A percentile compares a stretch with the other conserved stretches of the same genome.
Evolutionary conservation across 495 filamentous ascomycete species (phyloP).

Genomic region (Hyaloscypha bicolor): DNA sequence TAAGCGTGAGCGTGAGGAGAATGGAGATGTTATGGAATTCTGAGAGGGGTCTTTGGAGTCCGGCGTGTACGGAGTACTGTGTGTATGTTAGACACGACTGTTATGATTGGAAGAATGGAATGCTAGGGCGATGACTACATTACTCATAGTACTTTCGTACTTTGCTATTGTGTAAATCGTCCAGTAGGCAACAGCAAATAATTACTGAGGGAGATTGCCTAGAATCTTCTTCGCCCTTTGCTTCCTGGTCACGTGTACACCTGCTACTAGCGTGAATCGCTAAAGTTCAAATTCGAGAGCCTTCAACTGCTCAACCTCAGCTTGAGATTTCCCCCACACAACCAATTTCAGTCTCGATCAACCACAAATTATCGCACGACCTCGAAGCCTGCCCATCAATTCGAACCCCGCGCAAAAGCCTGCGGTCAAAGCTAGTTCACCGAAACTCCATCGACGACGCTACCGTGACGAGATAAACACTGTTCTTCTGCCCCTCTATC

Average conservation of each 20-base stretch:
- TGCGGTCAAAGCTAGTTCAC: not conserved
- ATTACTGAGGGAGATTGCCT: not conserved
- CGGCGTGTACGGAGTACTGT: not conserved
- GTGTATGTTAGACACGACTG: not conserved
- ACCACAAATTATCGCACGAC: not conserved
- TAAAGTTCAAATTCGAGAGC: conserved; percentile 4
- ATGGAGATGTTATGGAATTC: conserved; percentile 58
- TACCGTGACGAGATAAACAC: conserved; percentile 3
- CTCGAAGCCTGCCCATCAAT: conserved; percentile 17
- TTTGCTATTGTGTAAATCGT: not conserved
- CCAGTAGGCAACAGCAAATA: not conserved
- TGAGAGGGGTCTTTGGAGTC: conserved; percentile 33
- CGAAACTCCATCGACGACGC: not conserved
- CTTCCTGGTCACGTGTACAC: not conserved
- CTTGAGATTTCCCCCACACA: conserved; percentile 16
- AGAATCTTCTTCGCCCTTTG: not conserved
- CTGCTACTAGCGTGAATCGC: not conserved
- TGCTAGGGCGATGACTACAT: not conserved
- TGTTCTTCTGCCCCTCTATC: conserved; percentile 19
- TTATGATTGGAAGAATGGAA: not conserved
- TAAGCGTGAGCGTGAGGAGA: conserved; percentile 63
- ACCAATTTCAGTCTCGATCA: conserved; percentile 9
- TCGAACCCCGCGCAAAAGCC: conserved; percentile 13
- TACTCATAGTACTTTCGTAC: too few relatives aligned
- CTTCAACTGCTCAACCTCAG: conserved; percentile 15